phyloP scores from a whole-genome alignment of 495 filamentous ascomycete genomes.

The Amniculicola lignicola region DNA sequence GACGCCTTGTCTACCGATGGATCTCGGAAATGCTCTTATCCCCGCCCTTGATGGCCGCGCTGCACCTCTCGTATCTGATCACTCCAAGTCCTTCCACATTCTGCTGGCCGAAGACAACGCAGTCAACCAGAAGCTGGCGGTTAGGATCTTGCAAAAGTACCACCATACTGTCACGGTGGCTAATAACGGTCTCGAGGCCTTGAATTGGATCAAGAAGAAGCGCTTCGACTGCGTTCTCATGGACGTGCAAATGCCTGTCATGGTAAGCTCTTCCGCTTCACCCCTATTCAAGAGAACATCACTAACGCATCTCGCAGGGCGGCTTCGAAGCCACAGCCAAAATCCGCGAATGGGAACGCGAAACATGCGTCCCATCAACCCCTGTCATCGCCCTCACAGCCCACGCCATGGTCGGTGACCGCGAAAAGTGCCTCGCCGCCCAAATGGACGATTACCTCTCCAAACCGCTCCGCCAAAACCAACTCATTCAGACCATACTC shows the following conservation, averaged over 20 bases:
- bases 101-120: constrained; percentile 96
- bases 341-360: constrained; percentile 91
- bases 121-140: constrained; percentile 93
- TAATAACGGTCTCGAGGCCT: constrained; percentile 87
- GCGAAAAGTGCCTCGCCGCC: constrained; percentile 96
- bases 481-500: constrained; percentile 97
- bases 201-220: constrained; percentile 82
- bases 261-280: constrained; percentile 54
- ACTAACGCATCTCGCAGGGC: constrained; percentile 51
- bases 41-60: constrained; percentile 95
- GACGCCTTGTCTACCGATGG: constrained; percentile 89
- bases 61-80: constrained; percentile 85
- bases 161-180: constrained; percentile 96
- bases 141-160: constrained; percentile 97
- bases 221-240: constrained; percentile 96
- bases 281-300: neutral
- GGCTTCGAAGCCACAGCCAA: constrained; percentile 97
- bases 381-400: constrained; percentile 97
- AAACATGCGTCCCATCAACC: constrained; percentile 70
- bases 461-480: constrained; percentile 96
- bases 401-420: constrained; percentile 98
- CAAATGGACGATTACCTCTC: constrained; percentile 99
- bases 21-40: constrained; percentile 96
- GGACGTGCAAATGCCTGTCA: constrained; percentile 99
- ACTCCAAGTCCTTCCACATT: constrained; percentile 94